Evolutionary conservation across 108 stramenopile species (phyloP).

Genomic region (Nannochloropsis oceanica): DNA sequence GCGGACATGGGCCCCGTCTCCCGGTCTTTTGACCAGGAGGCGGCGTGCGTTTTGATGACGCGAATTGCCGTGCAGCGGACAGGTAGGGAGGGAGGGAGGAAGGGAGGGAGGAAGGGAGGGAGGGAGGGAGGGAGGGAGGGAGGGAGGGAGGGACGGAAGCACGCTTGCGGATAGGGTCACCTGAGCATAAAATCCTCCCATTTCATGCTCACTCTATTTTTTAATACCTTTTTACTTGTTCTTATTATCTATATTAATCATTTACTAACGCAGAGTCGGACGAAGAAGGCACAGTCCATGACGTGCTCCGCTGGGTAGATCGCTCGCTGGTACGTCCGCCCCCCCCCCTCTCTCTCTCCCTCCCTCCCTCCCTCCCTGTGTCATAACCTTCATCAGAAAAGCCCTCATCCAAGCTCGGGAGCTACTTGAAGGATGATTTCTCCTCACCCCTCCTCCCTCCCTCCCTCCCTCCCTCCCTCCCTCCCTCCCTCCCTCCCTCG

Average conservation of each 20-base stretch:
- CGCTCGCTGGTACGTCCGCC: conserved; percentile 50
- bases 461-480: not conserved
- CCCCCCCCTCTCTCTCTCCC: no score
- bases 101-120: not conserved
- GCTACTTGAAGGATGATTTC: no score
- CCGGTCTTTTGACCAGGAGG: conserved; percentile 91
- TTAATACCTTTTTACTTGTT: no score
- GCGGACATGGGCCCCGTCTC: conserved; percentile 50
- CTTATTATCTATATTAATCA: no score
- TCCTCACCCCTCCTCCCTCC: no score
- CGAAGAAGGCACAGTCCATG: conserved; percentile 42
- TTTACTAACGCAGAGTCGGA: not conserved
- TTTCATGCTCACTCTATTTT: no score
- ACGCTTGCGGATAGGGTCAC: no score
- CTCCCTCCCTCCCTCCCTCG: not conserved
- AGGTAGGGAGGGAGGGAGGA: conserved; percentile 57
- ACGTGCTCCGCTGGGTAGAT: conserved; percentile 97
- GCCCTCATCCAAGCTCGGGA: no score
- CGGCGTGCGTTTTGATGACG: conserved; percentile 90
- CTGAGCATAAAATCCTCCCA: no score
- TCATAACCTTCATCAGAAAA: no score
- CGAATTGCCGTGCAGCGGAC: conserved; percentile 82
- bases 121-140: not conserved
- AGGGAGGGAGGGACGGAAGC: not conserved
- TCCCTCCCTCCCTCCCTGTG: no score